Conservation (phyloP, 331 rosid species). For the Ulmus americana region DNA sequence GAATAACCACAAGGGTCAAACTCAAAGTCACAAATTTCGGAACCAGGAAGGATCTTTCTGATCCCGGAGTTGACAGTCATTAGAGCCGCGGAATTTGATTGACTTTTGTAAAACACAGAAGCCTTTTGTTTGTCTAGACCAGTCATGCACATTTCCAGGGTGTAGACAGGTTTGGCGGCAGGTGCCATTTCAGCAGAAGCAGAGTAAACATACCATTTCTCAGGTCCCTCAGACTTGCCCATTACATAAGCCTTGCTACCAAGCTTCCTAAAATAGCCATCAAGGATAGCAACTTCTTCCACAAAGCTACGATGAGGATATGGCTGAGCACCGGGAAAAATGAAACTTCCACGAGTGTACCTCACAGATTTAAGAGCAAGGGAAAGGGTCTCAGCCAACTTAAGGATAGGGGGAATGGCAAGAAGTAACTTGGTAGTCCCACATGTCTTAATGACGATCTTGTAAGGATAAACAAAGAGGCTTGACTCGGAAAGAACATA, state of each 20-base stretch:
- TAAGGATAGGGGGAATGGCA: constrained; percentile 64
- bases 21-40: constrained; percentile 78
- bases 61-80: constrained; percentile 75
- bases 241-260: constrained; percentile 63
- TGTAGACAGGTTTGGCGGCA: constrained; percentile 36
- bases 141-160: constrained; percentile 94
- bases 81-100: constrained; percentile 41
- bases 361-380: constrained; percentile 65
- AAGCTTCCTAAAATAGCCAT: constrained; percentile 56
- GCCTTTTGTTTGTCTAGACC: constrained; percentile 60
- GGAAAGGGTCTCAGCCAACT: constrained; percentile 48
- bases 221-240: constrained; percentile 48
- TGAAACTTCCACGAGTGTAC: constrained; percentile 82
- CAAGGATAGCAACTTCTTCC: constrained; percentile 68
- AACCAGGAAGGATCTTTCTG: constrained; percentile 61
- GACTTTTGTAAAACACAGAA: constrained; percentile 60
- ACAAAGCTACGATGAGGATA: constrained; percentile 74
- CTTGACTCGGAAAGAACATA: constrained; percentile 90
- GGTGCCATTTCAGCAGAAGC: constrained; percentile 34
- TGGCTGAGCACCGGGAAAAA: constrained; percentile 73
- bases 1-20: constrained; percentile 91
- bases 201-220: constrained; percentile 76
- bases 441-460: constrained; percentile 75
- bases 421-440: constrained; percentile 82
- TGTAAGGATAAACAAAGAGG: constrained; percentile 67